Base-by-base conservation (phyloP, 1,139 yeast species). In the Taiozyma sp. region DNA sequence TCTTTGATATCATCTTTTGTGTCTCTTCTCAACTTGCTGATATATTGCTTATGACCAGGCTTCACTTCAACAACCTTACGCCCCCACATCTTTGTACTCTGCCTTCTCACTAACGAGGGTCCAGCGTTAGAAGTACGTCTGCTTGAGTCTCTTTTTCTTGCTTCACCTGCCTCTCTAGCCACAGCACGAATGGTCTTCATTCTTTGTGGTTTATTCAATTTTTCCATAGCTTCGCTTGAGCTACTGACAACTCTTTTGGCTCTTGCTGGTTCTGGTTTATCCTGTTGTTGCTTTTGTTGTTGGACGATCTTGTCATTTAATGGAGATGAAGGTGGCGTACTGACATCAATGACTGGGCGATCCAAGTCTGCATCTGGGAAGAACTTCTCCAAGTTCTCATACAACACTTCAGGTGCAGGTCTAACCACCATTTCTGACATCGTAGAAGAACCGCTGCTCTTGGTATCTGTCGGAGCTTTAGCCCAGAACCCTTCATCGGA, bases 21-120 rank as follows among this genome's bases (percentile, higher is more conserved):
- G 51, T 79, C 80, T 59, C 78, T 85, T 21, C 87, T 72, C 48
- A 85, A 66, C 49, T 80, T 80, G 55, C 84, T 79, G 13, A 83
- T 79, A 57, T 74, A 75, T 44, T 80, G 80, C 49, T 81, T 78
- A 52, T 84, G 85, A 34, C 78, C 80, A 1, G 95, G 83, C 0
- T 95, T 90, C 47, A 95, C 95, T 69, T 95, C 99, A 32, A 90
- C 84, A 16, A 89, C 95, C 58, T 80, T 85, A 56, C 89, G 91
- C 13, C 99, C 99, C 99, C 99, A 95, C 85, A 95, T 81, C 68
- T 93, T 93, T 2, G 99, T 95, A 62, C 95, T 89, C 49, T 83
- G 79, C 52, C 97, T 73, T 55, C 88, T 75, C 42, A 88, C 62
- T 26, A 80, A 60, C 0, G 53, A 47, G 2, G 52, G 30, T 0